These are phyloP conservation scores for Pseudogymnoascus verrucosus DNA, from an alignment of 2,329 filamentous ascomycete species.

Conservation along the genomic window DNA sequence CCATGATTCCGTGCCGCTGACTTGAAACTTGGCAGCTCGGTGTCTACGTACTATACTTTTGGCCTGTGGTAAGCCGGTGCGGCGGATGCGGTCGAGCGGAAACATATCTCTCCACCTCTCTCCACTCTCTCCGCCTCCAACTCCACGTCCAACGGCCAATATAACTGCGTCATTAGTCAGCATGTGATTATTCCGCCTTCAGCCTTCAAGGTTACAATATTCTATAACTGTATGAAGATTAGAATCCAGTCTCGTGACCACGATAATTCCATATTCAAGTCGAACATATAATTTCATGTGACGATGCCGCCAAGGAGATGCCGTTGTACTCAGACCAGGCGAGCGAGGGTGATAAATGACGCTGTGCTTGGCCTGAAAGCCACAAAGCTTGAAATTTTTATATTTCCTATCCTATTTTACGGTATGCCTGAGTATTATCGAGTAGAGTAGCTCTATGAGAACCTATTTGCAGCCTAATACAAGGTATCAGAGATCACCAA, in stretches of 20 bases:
- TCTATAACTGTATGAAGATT: not conserved
- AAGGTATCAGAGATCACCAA: not conserved
- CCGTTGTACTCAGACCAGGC: not conserved
- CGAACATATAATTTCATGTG: not conserved
- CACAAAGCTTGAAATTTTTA: not conserved
- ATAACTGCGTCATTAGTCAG: not conserved
- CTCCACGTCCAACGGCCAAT: not conserved
- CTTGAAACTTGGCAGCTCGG: not conserved
- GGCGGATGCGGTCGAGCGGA: slow-evolving; percentile 1
- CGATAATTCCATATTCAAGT: not conserved
- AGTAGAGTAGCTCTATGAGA: not conserved
- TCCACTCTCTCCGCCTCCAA: not conserved
- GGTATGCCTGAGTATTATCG: not conserved
- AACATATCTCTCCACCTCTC: not conserved
- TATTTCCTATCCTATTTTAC: not conserved
- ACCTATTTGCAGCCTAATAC: not conserved
- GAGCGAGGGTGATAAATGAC: not conserved
- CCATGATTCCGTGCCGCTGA: not conserved
- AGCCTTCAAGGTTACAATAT: not conserved
- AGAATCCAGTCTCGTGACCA: not conserved
- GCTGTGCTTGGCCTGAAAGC: not conserved
- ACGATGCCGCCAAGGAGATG: not conserved
- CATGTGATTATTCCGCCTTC: not conserved
- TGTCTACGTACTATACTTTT: not conserved
- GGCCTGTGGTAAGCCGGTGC: not conserved